Evolutionary conservation across 345 rosid genomes (phyloP).

Genomic region (Citrus medica): DNA sequence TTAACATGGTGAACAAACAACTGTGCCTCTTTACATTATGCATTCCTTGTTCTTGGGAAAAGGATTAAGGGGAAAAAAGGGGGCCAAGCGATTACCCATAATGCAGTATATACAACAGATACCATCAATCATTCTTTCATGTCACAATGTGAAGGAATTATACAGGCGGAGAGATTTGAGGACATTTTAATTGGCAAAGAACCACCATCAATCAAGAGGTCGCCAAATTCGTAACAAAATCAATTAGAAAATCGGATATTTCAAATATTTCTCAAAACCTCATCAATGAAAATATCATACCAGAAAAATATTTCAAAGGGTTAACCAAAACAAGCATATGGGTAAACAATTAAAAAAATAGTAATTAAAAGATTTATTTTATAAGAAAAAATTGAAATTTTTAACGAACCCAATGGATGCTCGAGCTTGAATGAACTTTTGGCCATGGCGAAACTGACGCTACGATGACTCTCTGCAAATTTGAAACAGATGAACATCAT

Average conservation of each 20-base stretch:
- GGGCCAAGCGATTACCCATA: background rate
- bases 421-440: slow-evolving; percentile 64
- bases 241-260: slow-evolving; percentile 3
- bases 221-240: background rate
- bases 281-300: background rate
- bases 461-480: slow-evolving; percentile 36
- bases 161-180: background rate
- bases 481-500: slow-evolving; percentile 49
- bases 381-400: background rate
- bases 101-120: background rate
- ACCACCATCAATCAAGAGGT: background rate
- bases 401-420: slow-evolving; percentile 60
- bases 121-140: background rate
- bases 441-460: slow-evolving; percentile 41
- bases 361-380: background rate
- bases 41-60: background rate
- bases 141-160: background rate
- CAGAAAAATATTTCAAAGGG: background rate
- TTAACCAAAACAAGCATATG: background rate
- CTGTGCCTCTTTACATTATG: background rate
- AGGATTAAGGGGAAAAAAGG: background rate
- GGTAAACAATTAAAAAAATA: background rate
- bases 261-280: background rate
- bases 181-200: background rate
- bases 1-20: background rate